Conservation (phyloP, 495 filamentous ascomycete species). For the Baudoinia panamericana region DNA sequence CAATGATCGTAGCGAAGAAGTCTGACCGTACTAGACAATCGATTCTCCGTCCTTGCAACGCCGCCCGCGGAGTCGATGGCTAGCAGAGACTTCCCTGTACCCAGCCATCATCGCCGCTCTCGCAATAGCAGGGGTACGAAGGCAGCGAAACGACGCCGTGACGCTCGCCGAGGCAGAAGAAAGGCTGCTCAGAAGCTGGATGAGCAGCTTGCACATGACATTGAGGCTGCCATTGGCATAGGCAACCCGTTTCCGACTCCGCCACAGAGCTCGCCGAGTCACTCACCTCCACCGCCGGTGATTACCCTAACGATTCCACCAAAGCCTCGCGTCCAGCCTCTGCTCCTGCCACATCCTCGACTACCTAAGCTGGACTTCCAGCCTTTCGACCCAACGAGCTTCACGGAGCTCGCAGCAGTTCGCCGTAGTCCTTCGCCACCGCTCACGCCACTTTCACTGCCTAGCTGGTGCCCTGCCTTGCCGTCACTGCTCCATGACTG, state of each 20-base stretch:
- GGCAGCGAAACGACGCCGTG: conserved; percentile 14
- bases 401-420: conserved; percentile 3
- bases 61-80: neutral
- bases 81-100: neutral
- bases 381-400: conserved; percentile 1
- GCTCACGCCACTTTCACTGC: neutral
- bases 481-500: conserved; percentile 3
- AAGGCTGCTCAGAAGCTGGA: conserved; percentile 15
- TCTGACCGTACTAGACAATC: conserved; percentile 14
- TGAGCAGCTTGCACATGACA: conserved; percentile 16
- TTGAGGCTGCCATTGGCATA: conserved; percentile 6
- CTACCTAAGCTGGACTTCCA: conserved; percentile 7
- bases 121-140: conserved; percentile 10
- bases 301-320: neutral
- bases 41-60: conserved; percentile 10
- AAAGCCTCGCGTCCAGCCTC: neutral
- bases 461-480: conserved; percentile 13
- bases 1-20: neutral
- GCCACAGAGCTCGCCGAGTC: neutral
- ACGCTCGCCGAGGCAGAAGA: conserved; percentile 2
- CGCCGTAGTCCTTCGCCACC: neutral
- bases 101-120: conserved; percentile 3
- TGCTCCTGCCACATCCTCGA: conserved; percentile 4
- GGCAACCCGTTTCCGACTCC: conserved; percentile 2
- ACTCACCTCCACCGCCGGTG: neutral